Evolutionary conservation across 2,329 filamentous ascomycete genomes (phyloP).

Genomic region (Fusarium armeniacum): DNA sequence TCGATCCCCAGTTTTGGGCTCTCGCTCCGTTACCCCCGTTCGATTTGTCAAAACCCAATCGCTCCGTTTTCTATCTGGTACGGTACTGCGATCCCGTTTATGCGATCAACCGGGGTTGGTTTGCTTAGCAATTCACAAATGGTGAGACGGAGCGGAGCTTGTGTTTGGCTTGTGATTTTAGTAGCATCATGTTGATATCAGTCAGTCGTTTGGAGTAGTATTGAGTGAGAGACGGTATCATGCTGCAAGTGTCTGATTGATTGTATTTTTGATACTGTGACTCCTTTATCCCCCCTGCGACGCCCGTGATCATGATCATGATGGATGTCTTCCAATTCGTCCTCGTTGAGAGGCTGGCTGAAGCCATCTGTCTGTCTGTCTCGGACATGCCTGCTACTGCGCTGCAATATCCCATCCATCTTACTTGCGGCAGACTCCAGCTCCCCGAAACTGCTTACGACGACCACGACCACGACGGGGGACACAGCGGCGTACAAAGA

Average conservation of each 20-base stretch:
- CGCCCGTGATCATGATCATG: slow-evolving; percentile 27
- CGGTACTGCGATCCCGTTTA: slow-evolving; percentile 7
- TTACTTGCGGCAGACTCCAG: slow-evolving; percentile 25
- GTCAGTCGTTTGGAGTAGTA: neutral
- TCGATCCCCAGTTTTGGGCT: slow-evolving; percentile 23
- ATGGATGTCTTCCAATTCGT: slow-evolving; percentile 13
- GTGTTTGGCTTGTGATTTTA: slow-evolving; percentile 21
- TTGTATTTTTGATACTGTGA: slow-evolving; percentile 6
- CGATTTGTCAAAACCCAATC: neutral
- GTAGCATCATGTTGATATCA: slow-evolving; percentile 4
- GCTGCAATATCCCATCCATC: slow-evolving; percentile 18
- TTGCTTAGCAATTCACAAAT: slow-evolving; percentile 6
- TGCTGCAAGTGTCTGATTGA: slow-evolving; percentile 16
- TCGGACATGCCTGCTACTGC: slow-evolving; percentile 36
- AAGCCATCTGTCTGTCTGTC: slow-evolving; percentile 39
- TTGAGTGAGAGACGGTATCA: neutral
- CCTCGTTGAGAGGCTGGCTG: slow-evolving; percentile 24
- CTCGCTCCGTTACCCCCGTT: slow-evolving; percentile 39
- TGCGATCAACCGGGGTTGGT: slow-evolving; percentile 43
- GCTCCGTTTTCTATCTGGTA: slow-evolving; percentile 34
- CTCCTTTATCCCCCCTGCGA: slow-evolving; percentile 7
- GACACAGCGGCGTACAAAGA: slow-evolving; percentile 31
- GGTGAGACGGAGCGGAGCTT: neutral
- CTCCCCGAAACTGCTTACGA: slow-evolving; percentile 35
- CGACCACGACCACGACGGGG: slow-evolving; percentile 4